Conservation (phyloP, 306 rosid genomes). For the Castanea mollissima region DNA sequence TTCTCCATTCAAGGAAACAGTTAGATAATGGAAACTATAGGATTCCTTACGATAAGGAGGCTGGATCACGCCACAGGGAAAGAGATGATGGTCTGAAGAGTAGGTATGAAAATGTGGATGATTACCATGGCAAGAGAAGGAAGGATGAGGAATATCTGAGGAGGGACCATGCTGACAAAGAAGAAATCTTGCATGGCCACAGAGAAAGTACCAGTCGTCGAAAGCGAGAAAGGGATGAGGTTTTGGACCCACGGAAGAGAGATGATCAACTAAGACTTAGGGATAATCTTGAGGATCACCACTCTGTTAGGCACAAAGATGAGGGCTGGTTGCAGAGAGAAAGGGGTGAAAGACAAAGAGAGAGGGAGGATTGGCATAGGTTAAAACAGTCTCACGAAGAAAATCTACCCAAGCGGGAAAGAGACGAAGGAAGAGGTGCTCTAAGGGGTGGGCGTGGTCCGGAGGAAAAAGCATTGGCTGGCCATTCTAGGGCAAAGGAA, state of each 20-base stretch:
- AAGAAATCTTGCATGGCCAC: slow-evolving; percentile 63
- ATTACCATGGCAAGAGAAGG: slow-evolving; percentile 83
- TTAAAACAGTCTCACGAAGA: slow-evolving; percentile 78
- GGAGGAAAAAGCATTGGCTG: slow-evolving; percentile 80
- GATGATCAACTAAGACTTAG: slow-evolving; percentile 69
- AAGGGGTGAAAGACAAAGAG: slow-evolving; percentile 82
- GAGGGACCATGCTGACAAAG: slow-evolving; percentile 78
- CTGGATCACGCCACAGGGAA: slow-evolving; percentile 76
- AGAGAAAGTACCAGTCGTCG: slow-evolving; percentile 61
- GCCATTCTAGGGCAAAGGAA: slow-evolving; percentile 67
- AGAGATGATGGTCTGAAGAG: slow-evolving; percentile 73
- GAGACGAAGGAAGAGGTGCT: slow-evolving; percentile 77
- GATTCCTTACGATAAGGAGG: slow-evolving; percentile 77
- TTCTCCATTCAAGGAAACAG: slow-evolving; percentile 55
- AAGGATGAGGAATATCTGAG: slow-evolving; percentile 78
- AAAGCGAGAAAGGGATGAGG: slow-evolving; percentile 81
- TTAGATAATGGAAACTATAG: slow-evolving; percentile 86
- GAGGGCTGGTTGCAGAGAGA: slow-evolving; percentile 72
- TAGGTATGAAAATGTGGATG: slow-evolving; percentile 72
- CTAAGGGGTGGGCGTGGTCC: slow-evolving; percentile 67
- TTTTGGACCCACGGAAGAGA: slow-evolving; percentile 72
- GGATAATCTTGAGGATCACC: slow-evolving; percentile 74
- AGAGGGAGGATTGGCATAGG: slow-evolving; percentile 88
- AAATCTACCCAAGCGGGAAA: slow-evolving; percentile 66
- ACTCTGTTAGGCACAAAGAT: slow-evolving; percentile 73